Percentiles rank a stretch among this genome's conserved stretches.
Evolutionary conservation across 139 green algal species (phyloP).

Genomic region (Chlorella sp.): DNA sequence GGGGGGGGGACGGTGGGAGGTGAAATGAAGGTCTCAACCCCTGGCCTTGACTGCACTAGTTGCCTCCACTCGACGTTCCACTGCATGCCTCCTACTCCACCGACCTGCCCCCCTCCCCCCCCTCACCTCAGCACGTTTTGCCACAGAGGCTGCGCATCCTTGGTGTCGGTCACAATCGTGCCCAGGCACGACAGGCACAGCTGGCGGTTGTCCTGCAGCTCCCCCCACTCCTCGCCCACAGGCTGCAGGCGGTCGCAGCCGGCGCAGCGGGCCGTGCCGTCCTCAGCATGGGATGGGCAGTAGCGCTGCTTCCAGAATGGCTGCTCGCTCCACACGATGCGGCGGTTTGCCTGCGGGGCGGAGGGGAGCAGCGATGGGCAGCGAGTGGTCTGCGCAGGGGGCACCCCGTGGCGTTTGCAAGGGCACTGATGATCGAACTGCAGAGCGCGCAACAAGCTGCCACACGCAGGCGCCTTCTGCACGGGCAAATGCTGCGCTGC

Average conservation of each 20-base stretch:
- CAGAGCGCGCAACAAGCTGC: too few species aligned
- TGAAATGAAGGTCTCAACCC: too few species aligned
- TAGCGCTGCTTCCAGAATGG: conserved; percentile 76
- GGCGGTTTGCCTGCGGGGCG: conserved; percentile 13
- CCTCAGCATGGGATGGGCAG: conserved; percentile 66
- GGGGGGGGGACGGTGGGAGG: too few species aligned
- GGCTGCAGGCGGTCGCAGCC: conserved; percentile 67
- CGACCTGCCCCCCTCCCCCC: background rate
- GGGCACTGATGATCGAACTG: too few species aligned
- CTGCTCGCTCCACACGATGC: conserved; percentile 60
- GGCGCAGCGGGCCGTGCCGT: conserved; percentile 74
- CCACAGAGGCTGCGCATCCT: conserved; percentile 84
- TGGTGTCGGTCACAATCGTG: conserved; percentile 66
- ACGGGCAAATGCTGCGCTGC: too few species aligned
- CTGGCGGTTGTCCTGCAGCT: conserved; percentile 75
- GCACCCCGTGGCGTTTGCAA: background rate
- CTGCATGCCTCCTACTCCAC: too few species aligned
- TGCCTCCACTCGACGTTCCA: too few species aligned
- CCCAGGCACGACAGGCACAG: conserved; percentile 85
- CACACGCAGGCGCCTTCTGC: too few species aligned
- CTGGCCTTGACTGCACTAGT: too few species aligned
- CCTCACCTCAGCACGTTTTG: conserved; percentile 58
- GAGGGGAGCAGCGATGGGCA: background rate
- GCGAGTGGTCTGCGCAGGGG: too few species aligned
- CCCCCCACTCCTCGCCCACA: conserved; percentile 49